A percentile compares a stretch with the other conserved stretches of the same genome.
Conservation (phyloP, 805 yeast species). For the Wickerhamia fluorescens region DNA sequence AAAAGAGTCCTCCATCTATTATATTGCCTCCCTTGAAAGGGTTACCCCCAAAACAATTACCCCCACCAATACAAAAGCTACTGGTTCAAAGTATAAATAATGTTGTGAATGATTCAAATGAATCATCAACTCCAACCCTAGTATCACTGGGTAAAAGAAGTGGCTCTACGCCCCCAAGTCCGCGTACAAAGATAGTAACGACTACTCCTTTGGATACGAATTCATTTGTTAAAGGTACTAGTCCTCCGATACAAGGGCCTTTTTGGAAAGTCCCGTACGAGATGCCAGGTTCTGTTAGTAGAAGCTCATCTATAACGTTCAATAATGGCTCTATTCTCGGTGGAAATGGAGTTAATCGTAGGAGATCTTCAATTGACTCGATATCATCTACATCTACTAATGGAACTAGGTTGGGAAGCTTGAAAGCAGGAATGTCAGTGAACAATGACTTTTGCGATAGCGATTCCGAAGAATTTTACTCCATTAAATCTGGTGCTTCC, state of each 20-base stretch:
- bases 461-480: slow-evolving; percentile 27
- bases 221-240: too few relatives aligned
- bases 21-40: too few relatives aligned
- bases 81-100: too few relatives aligned
- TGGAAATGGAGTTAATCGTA: slow-evolving; percentile 9
- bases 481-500: slow-evolving; percentile 13
- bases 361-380: slow-evolving; percentile 45
- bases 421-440: slow-evolving; percentile 18
- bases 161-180: too few relatives aligned
- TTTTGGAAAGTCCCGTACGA: slow-evolving; percentile 62
- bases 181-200: too few relatives aligned
- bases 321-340: slow-evolving; percentile 4
- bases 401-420: slow-evolving; percentile 26
- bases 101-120: too few relatives aligned
- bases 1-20: too few relatives aligned
- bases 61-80: too few relatives aligned
- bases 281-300: slow-evolving; percentile 31
- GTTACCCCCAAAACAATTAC: too few relatives aligned
- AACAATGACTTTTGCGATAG: slow-evolving; percentile 21
- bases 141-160: too few relatives aligned
- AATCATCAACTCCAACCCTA: too few relatives aligned
- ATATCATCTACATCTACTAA: slow-evolving; percentile 41
- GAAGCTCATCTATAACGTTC: slow-evolving; percentile 10
- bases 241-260: slow-evolving; percentile 34
- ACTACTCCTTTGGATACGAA: too few relatives aligned